Base-by-base conservation (phyloP, 139 green algal species). In the Desmodesmus armatus region DNA sequence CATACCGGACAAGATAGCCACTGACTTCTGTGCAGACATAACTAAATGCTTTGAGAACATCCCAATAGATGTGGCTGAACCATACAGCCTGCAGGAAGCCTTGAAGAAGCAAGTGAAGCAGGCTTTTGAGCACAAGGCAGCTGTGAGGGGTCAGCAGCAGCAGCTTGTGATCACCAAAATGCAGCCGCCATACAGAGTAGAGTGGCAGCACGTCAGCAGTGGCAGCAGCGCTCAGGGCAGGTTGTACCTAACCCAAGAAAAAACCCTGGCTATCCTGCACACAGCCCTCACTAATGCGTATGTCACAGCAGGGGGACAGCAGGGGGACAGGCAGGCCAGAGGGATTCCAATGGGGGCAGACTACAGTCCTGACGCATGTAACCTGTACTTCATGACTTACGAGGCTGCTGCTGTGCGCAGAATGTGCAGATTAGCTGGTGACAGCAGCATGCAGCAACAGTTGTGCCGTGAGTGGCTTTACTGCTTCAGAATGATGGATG, bases 341-440 rank as follows among this genome's bases (percentile, higher is more conserved):
- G 53, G 53, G 19, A 63, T 63, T 21, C 53, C 53, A 17, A 63
- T 63, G 53, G 53, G 53, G 19, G 53, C 53, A 31, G 53, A 63
- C 53, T 63, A 63, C 53, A 63, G 53, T 21, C 53, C 53, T 25
- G n/a, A 63, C 53, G 53, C 53, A 11, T 63, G 53, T 21, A 63
- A 63, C n/a, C 53, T 63, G 5, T 63, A 63, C 53, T 63, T 63
- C 53, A 63, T 63, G 53, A 63, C n/a, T 17, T 63, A 63, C n/a
- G 53, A 63, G n/a, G 25, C 19, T 21, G n/a, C 25, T 5, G 53
- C 53, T n/a, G 53, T 63, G 19, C 25, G 25, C 19, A 17, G 53
- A 17, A 63, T 63, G 53, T 63, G 19, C 13, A 63, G 53, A 21
- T 21, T 63, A 21, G 53, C 53, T 15, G 53, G 19, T 31, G 25